Conservation (phyloP, 108 stramenopile genomes). For the Skeletonema menzelii region DNA sequence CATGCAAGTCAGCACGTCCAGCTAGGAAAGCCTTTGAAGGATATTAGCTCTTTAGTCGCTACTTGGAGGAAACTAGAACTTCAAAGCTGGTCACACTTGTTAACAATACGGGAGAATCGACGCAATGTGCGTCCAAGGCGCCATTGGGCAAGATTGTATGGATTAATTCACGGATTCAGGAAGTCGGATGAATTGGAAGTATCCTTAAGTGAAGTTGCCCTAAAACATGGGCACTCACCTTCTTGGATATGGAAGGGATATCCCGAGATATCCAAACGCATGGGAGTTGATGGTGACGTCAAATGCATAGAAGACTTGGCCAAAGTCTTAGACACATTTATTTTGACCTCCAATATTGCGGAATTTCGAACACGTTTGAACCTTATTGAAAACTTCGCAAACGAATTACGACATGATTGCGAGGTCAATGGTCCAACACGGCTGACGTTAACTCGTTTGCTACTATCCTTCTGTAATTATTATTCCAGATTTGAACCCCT, state of each 20-base stretch:
- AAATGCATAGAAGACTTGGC: constrained; percentile 52
- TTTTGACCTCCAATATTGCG: constrained; percentile 75
- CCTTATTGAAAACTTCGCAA: constrained; percentile 59
- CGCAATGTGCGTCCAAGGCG: constrained; percentile 47
- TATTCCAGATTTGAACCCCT: constrained; percentile 70
- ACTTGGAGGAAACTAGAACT: constrained; percentile 94
- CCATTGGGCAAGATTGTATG: constrained; percentile 69
- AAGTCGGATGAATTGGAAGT: neutral
- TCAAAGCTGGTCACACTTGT: constrained; percentile 83
- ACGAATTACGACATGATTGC: constrained; percentile 42
- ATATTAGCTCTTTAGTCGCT: constrained; percentile 80
- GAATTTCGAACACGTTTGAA: constrained; percentile 65
- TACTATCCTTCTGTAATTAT: constrained; percentile 71
- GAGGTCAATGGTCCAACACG: constrained; percentile 17
- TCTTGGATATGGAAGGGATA: constrained; percentile 78
- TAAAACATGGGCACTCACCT: constrained; percentile 32
- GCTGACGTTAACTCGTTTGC: constrained; percentile 42
- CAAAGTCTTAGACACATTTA: constrained; percentile 79
- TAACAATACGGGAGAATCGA: constrained; percentile 56
- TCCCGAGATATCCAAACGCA: constrained; percentile 20
- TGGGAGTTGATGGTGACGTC: constrained; percentile 20
- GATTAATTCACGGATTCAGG: constrained; percentile 26
- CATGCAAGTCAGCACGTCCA: constrained; percentile 86
- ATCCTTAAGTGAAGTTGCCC: neutral
- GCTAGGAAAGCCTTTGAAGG: constrained; percentile 66